These are phyloP conservation scores for Epichloe sp. DNA, from an alignment of 2,329 filamentous ascomycete species.

Conservation along the genomic window DNA sequence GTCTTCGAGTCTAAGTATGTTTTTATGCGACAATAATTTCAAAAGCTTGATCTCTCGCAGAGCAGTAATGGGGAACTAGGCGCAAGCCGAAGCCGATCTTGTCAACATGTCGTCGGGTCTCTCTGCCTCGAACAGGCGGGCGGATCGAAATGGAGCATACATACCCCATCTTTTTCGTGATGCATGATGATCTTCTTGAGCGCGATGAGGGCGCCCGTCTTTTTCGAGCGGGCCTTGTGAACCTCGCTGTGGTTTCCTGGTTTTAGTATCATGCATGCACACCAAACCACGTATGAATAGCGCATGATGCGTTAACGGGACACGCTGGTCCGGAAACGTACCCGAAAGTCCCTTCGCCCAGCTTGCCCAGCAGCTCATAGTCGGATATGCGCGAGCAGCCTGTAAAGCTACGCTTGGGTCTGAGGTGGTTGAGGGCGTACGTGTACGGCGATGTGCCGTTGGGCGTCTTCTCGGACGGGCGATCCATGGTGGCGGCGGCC, in stretches of 20 bases:
- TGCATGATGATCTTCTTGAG: conserved; percentile 99
- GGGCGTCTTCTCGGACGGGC: conserved; percentile 16
- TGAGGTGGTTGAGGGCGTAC: conserved; percentile 43
- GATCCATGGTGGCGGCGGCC: conserved; percentile 16
- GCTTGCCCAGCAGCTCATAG: conserved; percentile 68
- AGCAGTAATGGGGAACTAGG: conserved; percentile 87
- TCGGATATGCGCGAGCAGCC: conserved; percentile 76
- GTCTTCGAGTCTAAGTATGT: conserved; percentile 77
- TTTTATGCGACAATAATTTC: conserved; percentile 85
- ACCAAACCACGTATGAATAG: too few species aligned
- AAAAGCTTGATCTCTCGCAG: conserved; percentile 94
- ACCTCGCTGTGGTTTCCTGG: conserved; percentile 51
- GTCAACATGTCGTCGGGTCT: neutral
- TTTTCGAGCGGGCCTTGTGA: conserved; percentile 71
- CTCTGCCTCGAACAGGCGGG: too few species aligned
- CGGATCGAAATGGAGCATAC: conserved; percentile 15
- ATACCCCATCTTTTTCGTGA: conserved; percentile 90
- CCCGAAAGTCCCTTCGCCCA: conserved; percentile 95
- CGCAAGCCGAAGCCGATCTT: neutral
- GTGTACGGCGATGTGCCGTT: conserved; percentile 37
- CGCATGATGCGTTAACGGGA: neutral
- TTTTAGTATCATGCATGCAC: neutral
- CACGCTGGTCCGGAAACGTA: conserved; percentile 24
- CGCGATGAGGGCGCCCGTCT: conserved; percentile 63
- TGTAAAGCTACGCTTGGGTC: conserved; percentile 49